These are phyloP conservation scores for Tillandsia fasciculata DNA, from an alignment of 176 grass and related monocot genomes.

Conservation along the genomic window DNA sequence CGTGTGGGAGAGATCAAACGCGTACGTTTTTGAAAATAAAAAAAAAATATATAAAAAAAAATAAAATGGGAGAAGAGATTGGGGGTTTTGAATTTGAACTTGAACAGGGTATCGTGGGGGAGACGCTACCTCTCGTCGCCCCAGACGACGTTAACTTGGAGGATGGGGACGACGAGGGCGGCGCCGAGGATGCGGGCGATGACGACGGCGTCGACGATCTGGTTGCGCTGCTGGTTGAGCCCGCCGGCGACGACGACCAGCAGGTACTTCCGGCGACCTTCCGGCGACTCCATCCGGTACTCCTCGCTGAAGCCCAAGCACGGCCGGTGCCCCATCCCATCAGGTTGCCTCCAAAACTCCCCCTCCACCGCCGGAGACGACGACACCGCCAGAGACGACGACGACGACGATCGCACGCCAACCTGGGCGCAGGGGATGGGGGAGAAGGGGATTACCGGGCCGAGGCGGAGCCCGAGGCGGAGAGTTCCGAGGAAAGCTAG, in stretches of 20 bases:
- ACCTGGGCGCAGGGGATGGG: slow-evolving; percentile 6
- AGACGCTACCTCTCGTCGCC: slow-evolving; percentile 34
- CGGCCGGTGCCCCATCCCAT: slow-evolving; percentile 34
- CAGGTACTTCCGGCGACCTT: slow-evolving; percentile 26
- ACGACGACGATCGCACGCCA: not conserved
- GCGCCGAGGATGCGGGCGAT: slow-evolving; percentile 43
- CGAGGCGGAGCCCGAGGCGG: slow-evolving; percentile 20
- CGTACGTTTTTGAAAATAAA: no score
- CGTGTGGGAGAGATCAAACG: no score
- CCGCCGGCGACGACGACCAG: slow-evolving; percentile 40
- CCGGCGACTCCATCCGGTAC: slow-evolving; percentile 16
- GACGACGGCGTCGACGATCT: slow-evolving; percentile 48
- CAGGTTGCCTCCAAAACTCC: slow-evolving; percentile 43
- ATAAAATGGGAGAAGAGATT: no score
- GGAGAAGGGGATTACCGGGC: slow-evolving; percentile 25
- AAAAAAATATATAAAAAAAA: no score
- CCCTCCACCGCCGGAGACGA: not conserved
- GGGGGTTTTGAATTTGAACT: no score
- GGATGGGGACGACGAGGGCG: slow-evolving; percentile 36
- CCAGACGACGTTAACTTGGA: slow-evolving; percentile 49
- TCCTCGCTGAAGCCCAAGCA: slow-evolving; percentile 39
- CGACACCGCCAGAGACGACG: not conserved
- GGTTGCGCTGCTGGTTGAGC: slow-evolving; percentile 42
- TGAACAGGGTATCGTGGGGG: no score
- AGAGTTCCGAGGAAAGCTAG: slow-evolving; percentile 23